A percentile compares a stretch with the other conserved stretches of the same genome.
Conservation (phyloP, 2,329 filamentous ascomycete genomes). For the Coccinonectria pachysandricola region DNA sequence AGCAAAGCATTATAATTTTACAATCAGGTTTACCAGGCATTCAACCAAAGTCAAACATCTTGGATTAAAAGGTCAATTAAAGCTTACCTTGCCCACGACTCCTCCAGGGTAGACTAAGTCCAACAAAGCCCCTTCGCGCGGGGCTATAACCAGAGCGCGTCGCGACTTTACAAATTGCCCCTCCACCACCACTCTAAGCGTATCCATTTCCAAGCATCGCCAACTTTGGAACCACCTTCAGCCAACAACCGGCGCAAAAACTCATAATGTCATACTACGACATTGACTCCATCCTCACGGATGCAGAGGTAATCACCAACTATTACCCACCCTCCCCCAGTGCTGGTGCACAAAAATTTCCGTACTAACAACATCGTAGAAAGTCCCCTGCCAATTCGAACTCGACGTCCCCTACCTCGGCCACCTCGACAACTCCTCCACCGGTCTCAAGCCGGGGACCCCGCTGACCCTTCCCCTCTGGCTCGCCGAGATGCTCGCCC, state of each 20-base stretch:
- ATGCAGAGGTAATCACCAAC: constrained; percentile 57
- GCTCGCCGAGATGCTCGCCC: constrained; percentile 87
- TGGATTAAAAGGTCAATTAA: too few relatives aligned
- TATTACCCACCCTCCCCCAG: neutral
- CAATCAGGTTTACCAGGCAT: too few relatives aligned
- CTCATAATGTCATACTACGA: constrained; percentile 66
- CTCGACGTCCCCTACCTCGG: constrained; percentile 79
- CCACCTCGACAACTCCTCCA: constrained; percentile 76
- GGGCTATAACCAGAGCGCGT: neutral
- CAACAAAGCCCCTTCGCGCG: neutral
- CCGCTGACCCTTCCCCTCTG: constrained; percentile 79
- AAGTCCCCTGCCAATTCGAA: constrained; percentile 92
- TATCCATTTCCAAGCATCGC: neutral
- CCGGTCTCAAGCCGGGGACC: constrained; percentile 68
- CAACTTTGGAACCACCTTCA: too few relatives aligned
- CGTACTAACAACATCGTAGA: too few relatives aligned
- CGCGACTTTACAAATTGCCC: neutral
- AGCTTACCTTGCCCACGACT: too few relatives aligned
- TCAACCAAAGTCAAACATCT: too few relatives aligned
- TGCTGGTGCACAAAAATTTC: too few relatives aligned
- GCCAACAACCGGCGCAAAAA: too few relatives aligned
- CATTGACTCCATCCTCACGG: constrained; percentile 73
- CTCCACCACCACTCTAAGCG: neutral
- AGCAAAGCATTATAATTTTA: too few relatives aligned
- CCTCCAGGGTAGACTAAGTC: too few relatives aligned